These are phyloP conservation scores for Marasmius oreades DNA, from an alignment of 1,284 basidiomycete species.

Conservation along the genomic window DNA sequence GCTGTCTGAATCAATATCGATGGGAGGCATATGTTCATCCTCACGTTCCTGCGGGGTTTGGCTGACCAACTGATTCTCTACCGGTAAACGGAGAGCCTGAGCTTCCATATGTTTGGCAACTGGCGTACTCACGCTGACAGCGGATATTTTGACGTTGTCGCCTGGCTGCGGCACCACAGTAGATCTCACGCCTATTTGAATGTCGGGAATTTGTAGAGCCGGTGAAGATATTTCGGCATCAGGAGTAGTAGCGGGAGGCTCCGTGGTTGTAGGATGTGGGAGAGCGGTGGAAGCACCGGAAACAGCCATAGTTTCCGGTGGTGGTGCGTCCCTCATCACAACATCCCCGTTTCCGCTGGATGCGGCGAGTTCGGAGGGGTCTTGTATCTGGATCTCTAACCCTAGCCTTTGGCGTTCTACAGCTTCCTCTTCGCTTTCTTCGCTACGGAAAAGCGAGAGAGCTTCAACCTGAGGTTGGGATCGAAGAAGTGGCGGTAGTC, in stretches of 20 bases:
- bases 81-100: background rate
- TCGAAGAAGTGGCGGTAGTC: constrained; percentile 70
- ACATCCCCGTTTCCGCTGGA: constrained; percentile 20
- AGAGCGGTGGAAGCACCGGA: background rate
- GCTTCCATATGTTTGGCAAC: background rate
- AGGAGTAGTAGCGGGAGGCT: background rate
- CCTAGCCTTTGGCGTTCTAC: constrained; percentile 41
- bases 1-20: constrained; percentile 46
- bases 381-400: constrained; percentile 21
- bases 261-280: background rate
- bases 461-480: constrained; percentile 62
- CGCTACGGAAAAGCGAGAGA: constrained; percentile 53
- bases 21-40: constrained; percentile 51
- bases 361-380: constrained; percentile 5
- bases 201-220: too few species aligned
- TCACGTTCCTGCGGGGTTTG: constrained; percentile 34
- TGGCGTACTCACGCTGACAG: too few species aligned
- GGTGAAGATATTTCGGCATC: background rate
- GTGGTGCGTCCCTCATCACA: constrained; percentile 9
- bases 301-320: background rate
- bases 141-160: too few species aligned
- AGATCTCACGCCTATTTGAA: too few species aligned
- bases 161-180: too few species aligned
- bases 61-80: background rate
- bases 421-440: constrained; percentile 61